Evolutionary conservation across 208 protist genomes (phyloP), one percentile per base, ranked within the genome.

Genomic region (Leishmania guyanensis): DNA sequence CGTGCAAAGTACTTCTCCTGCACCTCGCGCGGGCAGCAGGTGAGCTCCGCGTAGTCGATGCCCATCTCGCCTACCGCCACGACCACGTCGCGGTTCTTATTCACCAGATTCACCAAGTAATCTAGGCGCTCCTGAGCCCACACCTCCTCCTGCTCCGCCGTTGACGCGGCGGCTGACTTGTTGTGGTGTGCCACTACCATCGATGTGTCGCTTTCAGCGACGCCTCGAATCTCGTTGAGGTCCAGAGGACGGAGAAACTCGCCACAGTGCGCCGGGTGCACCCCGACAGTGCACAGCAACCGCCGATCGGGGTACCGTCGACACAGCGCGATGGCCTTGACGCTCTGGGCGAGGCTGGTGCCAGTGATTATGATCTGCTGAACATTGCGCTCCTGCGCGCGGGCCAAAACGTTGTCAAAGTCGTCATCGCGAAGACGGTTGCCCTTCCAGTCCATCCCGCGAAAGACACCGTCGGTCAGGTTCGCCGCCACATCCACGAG

Each of bases 41-140:
- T 80, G n/a, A 96, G 75, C 88, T 98, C 93, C 20, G 95, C 97
- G 84, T 98, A 98, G 82, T 99, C 98, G 62, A 98, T 81, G 9
- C 95, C 95, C 75, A 98, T 94, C 78, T 98, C 95, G 5, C 95
- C 95, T 0, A 98, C 86, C 20, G 89, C 95, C 71, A 98, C 93
- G 9, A 98, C 92, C 12, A 98, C 90, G 79, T 97, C 95, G 4
- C 92, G 84, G 60, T 96, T 96, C 29, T 88, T 78, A 46, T 90
- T 76, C 6, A 95, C 76, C 16, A 98, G 84, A 29, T 91, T 73
- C 12, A 89, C 73, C 65, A 98, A 75, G 43, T 87, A 86, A n/a
- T 51, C 82, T 6, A 98, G 81, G 5, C 90, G 93, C 50, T 82
- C 81, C 60, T 84, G 80, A 3, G 84, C 78, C 75, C 89, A 82